These are phyloP conservation scores for Pseudogymnoascus sp. DNA, from an alignment of 2,329 filamentous ascomycete species.

Conservation along the genomic window DNA sequence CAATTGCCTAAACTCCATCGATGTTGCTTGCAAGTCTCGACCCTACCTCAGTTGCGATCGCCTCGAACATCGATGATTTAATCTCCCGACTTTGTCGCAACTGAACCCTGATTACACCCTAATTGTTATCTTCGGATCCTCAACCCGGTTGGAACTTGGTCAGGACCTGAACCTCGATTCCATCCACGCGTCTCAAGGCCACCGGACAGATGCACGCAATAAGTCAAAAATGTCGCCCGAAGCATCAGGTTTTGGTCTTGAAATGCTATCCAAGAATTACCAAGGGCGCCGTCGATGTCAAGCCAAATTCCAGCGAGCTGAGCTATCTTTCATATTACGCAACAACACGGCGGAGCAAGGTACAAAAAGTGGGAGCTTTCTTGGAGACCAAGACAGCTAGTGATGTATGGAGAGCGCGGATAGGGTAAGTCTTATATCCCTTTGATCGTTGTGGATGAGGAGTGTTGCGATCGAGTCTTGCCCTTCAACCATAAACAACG, in stretches of 20 bases:
- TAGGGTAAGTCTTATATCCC: slow-evolving; percentile 59
- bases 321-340: slow-evolving; percentile 97
- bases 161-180: not conserved
- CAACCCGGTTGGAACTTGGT: not conserved
- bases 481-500: not conserved
- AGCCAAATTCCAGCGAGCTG: slow-evolving; percentile 92
- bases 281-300: slow-evolving; percentile 86
- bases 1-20: not conserved
- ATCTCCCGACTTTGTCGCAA: slow-evolving; percentile 4
- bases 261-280: slow-evolving; percentile 94
- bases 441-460: not conserved
- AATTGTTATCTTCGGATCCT: slow-evolving; percentile 1
- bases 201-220: slow-evolving; percentile 50
- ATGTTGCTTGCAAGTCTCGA: not conserved
- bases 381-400: slow-evolving; percentile 88
- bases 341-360: slow-evolving; percentile 86
- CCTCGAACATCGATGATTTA: not conserved
- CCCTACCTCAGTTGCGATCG: slow-evolving; percentile 1
- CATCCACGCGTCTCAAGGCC: not conserved
- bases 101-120: slow-evolving; percentile 1
- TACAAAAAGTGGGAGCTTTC: slow-evolving; percentile 92
- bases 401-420: slow-evolving; percentile 82
- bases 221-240: slow-evolving; percentile 69
- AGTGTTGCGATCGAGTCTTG: slow-evolving; percentile 17
- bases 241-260: slow-evolving; percentile 91